phyloP scores from a whole-genome alignment of 139 green algal species.

The Dunaliella sp. region DNA sequence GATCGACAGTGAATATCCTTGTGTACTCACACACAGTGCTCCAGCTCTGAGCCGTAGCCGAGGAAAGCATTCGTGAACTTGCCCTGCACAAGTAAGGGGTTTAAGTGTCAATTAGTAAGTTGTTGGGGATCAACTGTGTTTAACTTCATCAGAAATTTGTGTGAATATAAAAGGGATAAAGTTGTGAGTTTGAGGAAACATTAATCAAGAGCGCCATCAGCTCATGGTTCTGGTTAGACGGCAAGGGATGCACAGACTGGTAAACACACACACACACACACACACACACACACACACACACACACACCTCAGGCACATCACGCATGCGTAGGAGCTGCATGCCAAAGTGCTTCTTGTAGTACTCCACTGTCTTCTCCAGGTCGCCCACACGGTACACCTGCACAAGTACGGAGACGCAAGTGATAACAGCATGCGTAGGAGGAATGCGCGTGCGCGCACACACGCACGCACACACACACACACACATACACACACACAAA shows the following conservation, averaged over 20 bases:
- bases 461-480: too few species aligned
- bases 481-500: too few species aligned
- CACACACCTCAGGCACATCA: slow-evolving; percentile 4
- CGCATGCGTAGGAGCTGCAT: slow-evolving; percentile 8
- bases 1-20: too few species aligned
- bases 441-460: not conserved
- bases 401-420: not conserved
- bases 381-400: not conserved
- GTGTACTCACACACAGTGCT: slow-evolving; percentile 45
- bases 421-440: not conserved
- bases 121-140: too few species aligned
- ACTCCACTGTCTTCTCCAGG: slow-evolving; percentile 11
- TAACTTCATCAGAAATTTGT: too few species aligned
- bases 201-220: too few species aligned
- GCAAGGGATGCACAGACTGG: not conserved
- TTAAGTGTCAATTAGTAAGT: too few species aligned
- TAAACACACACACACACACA: not conserved
- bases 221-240: too few species aligned
- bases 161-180: too few species aligned
- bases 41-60: slow-evolving; percentile 65
- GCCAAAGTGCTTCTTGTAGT: slow-evolving; percentile 28
- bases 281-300: not conserved
- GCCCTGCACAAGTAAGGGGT: slow-evolving; percentile 59
- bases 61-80: slow-evolving; percentile 86
- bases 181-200: too few species aligned